Evolutionary conservation across 73 alveolate species (phyloP).

Genomic region (Blepharisma japonicum): DNA sequence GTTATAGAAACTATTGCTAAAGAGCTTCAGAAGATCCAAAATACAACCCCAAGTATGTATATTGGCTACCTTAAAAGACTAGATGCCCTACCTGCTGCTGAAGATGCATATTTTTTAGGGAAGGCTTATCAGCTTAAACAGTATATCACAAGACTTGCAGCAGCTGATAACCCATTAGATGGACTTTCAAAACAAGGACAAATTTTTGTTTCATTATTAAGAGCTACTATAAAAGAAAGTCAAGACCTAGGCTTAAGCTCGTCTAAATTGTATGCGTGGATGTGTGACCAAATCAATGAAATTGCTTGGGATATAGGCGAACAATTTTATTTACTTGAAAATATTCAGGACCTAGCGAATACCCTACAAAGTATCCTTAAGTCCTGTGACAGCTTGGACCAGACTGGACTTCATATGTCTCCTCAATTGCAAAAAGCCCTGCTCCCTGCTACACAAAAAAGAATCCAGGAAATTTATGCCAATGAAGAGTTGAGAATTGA

Average conservation of each 20-base stretch:
- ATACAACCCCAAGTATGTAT: not conserved
- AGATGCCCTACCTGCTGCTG: slow-evolving; percentile 19
- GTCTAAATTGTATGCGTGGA: slow-evolving; percentile 1
- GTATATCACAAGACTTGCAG: not conserved
- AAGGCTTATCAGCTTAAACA: slow-evolving; percentile 9
- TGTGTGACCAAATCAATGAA: not conserved
- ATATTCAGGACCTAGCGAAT: slow-evolving; percentile 8
- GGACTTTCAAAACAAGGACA: not conserved
- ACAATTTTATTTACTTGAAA: not conserved
- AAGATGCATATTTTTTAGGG: slow-evolving; percentile 23
- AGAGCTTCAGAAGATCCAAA: slow-evolving; percentile 1
- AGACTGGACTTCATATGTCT: not conserved
- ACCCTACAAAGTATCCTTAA: not conserved
- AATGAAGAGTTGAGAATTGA: slow-evolving; percentile 19
- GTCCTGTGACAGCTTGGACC: not conserved
- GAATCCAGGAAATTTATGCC: slow-evolving; percentile 22
- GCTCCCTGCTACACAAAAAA: not conserved
- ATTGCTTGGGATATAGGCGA: slow-evolving; percentile 28
- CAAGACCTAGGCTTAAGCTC: not conserved
- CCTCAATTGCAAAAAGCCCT: not conserved
- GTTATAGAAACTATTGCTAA: slow-evolving; percentile 19
- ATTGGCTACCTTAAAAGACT: not conserved
- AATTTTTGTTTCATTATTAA: not conserved
- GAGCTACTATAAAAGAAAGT: not conserved
- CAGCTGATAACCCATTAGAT: not conserved